phyloP scores from a whole-genome alignment of 192 early-diverging fungal species.

The Umbelopsis ramanniana region DNA sequence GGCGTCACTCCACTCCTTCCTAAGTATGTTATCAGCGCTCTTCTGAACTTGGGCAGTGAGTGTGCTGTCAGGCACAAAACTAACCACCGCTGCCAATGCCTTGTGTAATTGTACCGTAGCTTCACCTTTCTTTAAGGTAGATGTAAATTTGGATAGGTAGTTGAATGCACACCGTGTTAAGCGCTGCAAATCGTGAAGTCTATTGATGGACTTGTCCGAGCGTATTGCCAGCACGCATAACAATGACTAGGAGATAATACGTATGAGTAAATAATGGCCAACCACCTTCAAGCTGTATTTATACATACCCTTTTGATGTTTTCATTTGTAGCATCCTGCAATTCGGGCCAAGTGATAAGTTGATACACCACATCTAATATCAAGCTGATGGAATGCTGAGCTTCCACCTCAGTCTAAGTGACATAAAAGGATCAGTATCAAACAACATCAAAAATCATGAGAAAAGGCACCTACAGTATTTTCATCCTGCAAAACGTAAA shows the following conservation, averaged over 20 bases:
- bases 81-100: slow-evolving; percentile 42
- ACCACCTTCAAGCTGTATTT: neutral
- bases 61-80: slow-evolving; percentile 34
- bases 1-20: slow-evolving; percentile 43
- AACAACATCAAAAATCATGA: neutral
- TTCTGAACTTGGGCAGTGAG: slow-evolving; percentile 29
- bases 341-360: slow-evolving; percentile 44
- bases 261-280: neutral
- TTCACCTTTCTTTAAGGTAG: slow-evolving; percentile 46
- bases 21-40: slow-evolving; percentile 40
- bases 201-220: neutral
- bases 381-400: slow-evolving; percentile 22
- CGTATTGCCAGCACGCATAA: neutral
- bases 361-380: slow-evolving; percentile 37
- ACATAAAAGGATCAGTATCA: neutral
- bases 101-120: slow-evolving; percentile 46
- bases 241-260: neutral
- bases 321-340: slow-evolving; percentile 35
- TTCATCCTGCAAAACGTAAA: neutral
- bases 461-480: neutral
- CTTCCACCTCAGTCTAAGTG: neutral
- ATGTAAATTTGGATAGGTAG: slow-evolving; percentile 40
- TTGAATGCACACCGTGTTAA: slow-evolving; percentile 40
- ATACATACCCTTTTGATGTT: slow-evolving; percentile 30
- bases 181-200: slow-evolving; percentile 16